These are phyloP conservation scores for Cymbopogon citratus DNA, from an alignment of 176 grass and related monocot genomes.

Conservation along the genomic window DNA sequence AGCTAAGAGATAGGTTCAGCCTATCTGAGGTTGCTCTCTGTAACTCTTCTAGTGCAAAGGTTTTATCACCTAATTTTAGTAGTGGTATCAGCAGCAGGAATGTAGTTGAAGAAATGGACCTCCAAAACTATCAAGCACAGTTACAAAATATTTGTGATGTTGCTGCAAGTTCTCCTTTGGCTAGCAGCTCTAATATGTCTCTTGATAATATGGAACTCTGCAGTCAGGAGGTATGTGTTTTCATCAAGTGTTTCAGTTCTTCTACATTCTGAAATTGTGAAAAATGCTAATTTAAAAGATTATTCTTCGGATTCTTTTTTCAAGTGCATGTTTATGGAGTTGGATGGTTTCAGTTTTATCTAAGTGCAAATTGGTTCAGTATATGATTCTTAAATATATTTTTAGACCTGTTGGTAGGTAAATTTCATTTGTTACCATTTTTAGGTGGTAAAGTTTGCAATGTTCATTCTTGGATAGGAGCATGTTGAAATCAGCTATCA, in stretches of 20 bases:
- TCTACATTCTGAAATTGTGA: slow-evolving; percentile 18
- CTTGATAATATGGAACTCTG: slow-evolving; percentile 22
- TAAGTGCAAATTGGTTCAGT: slow-evolving; percentile 19
- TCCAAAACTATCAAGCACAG: slow-evolving; percentile 14
- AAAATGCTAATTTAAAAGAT: neutral
- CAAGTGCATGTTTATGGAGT: neutral
- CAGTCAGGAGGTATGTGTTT: slow-evolving; percentile 32
- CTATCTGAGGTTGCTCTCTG: slow-evolving; percentile 24
- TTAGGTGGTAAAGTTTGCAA: neutral
- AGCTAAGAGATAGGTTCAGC: slow-evolving; percentile 12
- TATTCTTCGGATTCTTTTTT: slow-evolving; percentile 1
- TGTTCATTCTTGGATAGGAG: neutral
- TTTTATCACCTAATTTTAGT: neutral
- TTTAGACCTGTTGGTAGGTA: neutral
- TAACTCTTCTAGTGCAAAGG: slow-evolving; percentile 27
- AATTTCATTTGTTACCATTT: slow-evolving; percentile 12
- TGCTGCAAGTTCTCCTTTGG: slow-evolving; percentile 8
- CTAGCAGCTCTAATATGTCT: slow-evolving; percentile 18
- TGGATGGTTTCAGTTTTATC: neutral
- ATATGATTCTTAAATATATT: neutral
- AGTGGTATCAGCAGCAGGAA: neutral
- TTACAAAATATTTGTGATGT: slow-evolving; percentile 29
- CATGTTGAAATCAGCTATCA: neutral
- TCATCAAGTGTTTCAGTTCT: slow-evolving; percentile 11
- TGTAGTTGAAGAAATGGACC: neutral